Conservation (phyloP, 768 basidiomycete species). For the Tephrocybe rancida region DNA sequence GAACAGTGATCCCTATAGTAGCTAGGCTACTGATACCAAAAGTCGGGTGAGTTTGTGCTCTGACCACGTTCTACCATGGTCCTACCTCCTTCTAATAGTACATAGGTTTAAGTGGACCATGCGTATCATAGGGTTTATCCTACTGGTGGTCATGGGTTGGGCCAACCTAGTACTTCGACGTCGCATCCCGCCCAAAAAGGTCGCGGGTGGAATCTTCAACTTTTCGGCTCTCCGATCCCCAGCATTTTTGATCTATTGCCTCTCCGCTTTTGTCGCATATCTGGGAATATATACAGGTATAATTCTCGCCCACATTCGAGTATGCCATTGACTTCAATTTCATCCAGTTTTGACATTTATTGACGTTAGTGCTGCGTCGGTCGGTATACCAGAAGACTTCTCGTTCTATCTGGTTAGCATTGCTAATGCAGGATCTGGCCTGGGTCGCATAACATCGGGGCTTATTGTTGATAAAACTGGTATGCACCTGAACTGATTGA, state of each 20-base stretch:
- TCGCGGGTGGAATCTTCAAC: constrained; percentile 58
- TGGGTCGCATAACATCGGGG: constrained; percentile 56
- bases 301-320: constrained; percentile 10
- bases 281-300: constrained; percentile 65
- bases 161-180: constrained; percentile 48
- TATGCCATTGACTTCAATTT: constrained; percentile 1
- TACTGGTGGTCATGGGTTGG: constrained; percentile 48
- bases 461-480: constrained; percentile 53
- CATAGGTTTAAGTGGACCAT: constrained; percentile 70
- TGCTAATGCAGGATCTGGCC: constrained; percentile 57
- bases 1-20: constrained; percentile 62
- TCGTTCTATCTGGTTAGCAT: constrained; percentile 64
- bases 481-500: constrained; percentile 12
- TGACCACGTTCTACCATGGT: neutral
- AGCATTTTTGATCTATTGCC: constrained; percentile 54
- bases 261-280: constrained; percentile 47
- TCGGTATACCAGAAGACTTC: constrained; percentile 49
- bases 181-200: constrained; percentile 53
- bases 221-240: constrained; percentile 42
- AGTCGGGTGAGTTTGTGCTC: constrained; percentile 53
- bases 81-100: neutral
- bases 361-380: constrained; percentile 47
- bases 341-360: constrained; percentile 57
- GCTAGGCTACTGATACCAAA: constrained; percentile 51
- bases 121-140: constrained; percentile 63